Base-by-base conservation (phyloP, 2,329 filamentous ascomycete species). In the Furcasterigmium furcatum region DNA sequence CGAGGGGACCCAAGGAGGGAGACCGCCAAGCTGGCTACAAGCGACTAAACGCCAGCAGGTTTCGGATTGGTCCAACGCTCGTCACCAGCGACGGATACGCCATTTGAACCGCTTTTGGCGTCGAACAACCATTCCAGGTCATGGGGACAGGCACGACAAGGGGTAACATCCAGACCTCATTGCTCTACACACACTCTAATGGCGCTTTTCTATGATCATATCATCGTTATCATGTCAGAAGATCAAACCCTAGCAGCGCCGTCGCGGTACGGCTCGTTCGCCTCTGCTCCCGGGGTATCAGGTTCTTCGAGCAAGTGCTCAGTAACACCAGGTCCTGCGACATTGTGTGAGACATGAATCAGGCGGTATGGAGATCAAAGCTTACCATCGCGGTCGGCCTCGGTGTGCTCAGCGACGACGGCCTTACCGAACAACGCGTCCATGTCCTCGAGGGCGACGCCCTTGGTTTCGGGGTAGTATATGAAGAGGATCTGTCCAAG, bases 381-480 rank as follows among this genome's bases (percentile, higher is more conserved):
- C 43, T 27, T 39, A 50, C 49, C 42, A 21, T 48, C 45, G 13
- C 9, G 4, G 5, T 32, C 35, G 13, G 12, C 18, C 21, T n/a
- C 24, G 34, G 16, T 10, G 10, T 18, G 7, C 25, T 43, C 18
- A 9, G 20, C 32, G 14, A 8, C 10, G 9, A 16, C 30, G 5
- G 45, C 29, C 8, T 45, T 55, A 2, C 61, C 61, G 40, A 75
- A 74, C 2, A 75, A 47, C 1, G 44, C 55, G 38, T 74, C 71
- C 67, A 76, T 73, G 14, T 73, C 65, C 44, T 75, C 72, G 5
- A 72, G 51, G 0, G 63, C 55, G 2, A 62, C 56, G 0, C 66
- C 64, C 35, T 70, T 73, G 0, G 71, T 74, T 50, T 76, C 72
- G 0, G 71, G 72, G 43, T 72, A 73, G 14, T 69, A 57, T 4